Conservation (phyloP, 2,329 filamentous ascomycete genomes). For the Penicillium brasilianum region DNA sequence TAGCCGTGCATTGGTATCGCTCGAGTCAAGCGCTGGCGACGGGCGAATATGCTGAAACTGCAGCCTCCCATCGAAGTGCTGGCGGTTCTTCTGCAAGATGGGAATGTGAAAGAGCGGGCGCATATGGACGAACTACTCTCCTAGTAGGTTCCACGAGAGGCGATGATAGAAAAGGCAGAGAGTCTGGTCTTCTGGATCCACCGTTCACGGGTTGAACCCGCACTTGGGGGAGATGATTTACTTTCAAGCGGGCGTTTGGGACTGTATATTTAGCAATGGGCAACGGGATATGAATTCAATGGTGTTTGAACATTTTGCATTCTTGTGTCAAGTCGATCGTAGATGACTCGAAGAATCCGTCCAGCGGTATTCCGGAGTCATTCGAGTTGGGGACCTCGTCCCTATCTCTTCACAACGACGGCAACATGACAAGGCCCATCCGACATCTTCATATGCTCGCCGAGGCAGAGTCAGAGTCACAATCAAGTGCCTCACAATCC, state of each 20-base stretch:
- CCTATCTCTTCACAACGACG: background rate
- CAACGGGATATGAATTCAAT: conserved; percentile 9
- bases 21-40: conserved; percentile 82
- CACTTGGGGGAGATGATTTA: conserved; percentile 5
- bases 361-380: background rate
- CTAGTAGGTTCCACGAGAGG: conserved; percentile 21
- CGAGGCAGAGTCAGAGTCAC: background rate
- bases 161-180: background rate
- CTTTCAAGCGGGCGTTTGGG: conserved; percentile 18
- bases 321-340: background rate
- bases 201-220: background rate
- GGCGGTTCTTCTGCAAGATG: conserved; percentile 75
- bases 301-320: background rate
- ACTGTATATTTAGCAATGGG: conserved; percentile 10
- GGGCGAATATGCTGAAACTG: conserved; percentile 81
- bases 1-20: conserved; percentile 88
- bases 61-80: conserved; percentile 88
- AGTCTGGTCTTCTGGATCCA: background rate
- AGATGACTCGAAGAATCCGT: background rate
- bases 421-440: background rate
- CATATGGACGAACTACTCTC: conserved; percentile 59
- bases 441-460: conserved; percentile 4
- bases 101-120: conserved; percentile 62
- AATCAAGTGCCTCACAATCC: background rate
- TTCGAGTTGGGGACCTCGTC: background rate